Evolutionary conservation across 2,329 filamentous ascomycete species (phyloP), one percentile per base, ranked within the genome.

Genomic region (Fusarium sp.): DNA sequence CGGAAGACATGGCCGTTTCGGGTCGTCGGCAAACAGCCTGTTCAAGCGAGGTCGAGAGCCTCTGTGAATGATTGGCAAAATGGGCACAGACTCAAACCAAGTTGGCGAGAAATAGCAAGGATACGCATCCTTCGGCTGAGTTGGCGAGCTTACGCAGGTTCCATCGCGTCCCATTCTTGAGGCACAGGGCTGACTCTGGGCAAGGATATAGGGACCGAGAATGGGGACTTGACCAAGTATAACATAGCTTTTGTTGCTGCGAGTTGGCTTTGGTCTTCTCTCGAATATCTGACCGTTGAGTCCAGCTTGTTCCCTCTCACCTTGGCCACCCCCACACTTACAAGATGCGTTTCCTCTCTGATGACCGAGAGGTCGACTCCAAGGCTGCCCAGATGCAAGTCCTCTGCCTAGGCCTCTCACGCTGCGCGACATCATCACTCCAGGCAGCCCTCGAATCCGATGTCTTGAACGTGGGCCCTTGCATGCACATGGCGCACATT

Each of bases 351-450:
- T 70, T 75, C 69, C 11, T 76, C 20, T 63, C 65, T 1, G 69
- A 76, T 4, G 61, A 69, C 37, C 50, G 65, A 56, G 47, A 58
- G 60, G 67, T 65, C 67, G 45, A 76, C 69, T 45, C 69, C 64
- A 64, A 37, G 69, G 63, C 43, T 37, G 66, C 64, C 35, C 63
- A 63, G 15, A 78, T 78, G 72, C 66, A 68, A 43, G 79, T 80
- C 66, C 76, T 81, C 43, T 73, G 66, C 17, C 75, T 76, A 1
- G 80, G 80, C 45, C 79, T 81, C 30, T 73, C 80, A 7, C 79
- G 80, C 58, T 82, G 81, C 64, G 81, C 80, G 50, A 82, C 81
- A 3, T 80, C 78, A 1, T 83, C 81, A 10, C 72, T 83, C 17
- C 80, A 81, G 60, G 73, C 76, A 4, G 81, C 80, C 17, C 70